Percentiles rank a stretch among this genome's conserved stretches.
Conservation (phyloP, 2,329 filamentous ascomycete genomes). For the Xylaria arbuscula region DNA sequence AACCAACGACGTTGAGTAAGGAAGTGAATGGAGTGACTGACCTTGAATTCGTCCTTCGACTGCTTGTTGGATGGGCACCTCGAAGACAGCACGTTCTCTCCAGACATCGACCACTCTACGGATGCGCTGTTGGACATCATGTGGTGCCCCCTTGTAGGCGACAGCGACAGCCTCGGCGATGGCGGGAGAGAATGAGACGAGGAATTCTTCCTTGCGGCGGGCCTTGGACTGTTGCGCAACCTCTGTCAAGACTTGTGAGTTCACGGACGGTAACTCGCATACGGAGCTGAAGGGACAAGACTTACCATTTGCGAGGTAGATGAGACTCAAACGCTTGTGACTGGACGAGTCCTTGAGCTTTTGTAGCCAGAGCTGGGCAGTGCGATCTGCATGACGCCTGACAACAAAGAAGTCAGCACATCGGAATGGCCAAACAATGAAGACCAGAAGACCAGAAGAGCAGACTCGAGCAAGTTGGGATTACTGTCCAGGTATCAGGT, state of each 20-base stretch:
- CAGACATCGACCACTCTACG: constrained; percentile 93
- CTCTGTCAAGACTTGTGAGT: constrained; percentile 65
- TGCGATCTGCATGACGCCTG: constrained; percentile 91
- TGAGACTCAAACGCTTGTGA: constrained; percentile 85
- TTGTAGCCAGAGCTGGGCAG: constrained; percentile 91
- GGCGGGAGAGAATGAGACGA: constrained; percentile 89
- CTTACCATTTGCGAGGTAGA: constrained; percentile 95
- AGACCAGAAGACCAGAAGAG: not conserved
- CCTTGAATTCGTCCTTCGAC: constrained; percentile 84
- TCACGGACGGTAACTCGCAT: constrained; percentile 24
- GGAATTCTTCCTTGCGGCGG: constrained; percentile 90
- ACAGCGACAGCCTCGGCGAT: constrained; percentile 88
- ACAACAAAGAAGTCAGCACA: constrained; percentile 47
- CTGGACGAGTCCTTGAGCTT: constrained; percentile 87
- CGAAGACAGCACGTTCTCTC: constrained; percentile 88
- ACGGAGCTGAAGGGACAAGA: constrained; percentile 16
- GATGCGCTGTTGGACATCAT: constrained; percentile 88
- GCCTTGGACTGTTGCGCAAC: constrained; percentile 96
- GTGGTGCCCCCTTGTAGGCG: constrained; percentile 90
- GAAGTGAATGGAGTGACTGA: constrained; percentile 54
- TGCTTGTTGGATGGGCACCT: constrained; percentile 79
- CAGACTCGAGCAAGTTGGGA: constrained; percentile 4
- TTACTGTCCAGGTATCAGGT: constrained; percentile 10
- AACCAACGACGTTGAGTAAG: not conserved
- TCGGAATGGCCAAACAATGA: constrained; percentile 21